Base-by-base conservation (phyloP, 805 yeast species). In the Metschnikowia lachancei region DNA sequence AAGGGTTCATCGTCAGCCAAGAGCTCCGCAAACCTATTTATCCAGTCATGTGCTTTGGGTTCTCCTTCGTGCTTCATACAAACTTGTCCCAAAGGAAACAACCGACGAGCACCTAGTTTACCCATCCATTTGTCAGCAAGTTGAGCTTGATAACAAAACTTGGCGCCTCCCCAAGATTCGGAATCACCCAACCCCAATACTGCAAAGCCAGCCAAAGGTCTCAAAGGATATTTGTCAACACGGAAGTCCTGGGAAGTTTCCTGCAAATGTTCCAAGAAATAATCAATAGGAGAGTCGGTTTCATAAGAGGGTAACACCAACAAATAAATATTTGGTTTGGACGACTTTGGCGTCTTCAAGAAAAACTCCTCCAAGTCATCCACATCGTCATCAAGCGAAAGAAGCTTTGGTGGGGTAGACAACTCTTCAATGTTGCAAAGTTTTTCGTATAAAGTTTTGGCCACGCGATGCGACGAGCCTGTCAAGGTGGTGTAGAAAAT, bases 261-360 rank as follows among this genome's bases (percentile, higher is more conserved):
- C 52, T 80, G 75, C 54, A 90, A 70, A 36, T 87, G 82, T 57
- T 87, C 95, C 46, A 90, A 69, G 63, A 89, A 88, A 60, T 81
- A 91, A 64, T 90, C 97, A 28, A 91, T 75, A 12, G 97, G 97
- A 1, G 95, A 87, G 63, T 90, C 97, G 0, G 91, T 86, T 54
- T 89, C 97, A 61, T 90, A 90, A 0, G 96, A 88, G 1, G 97
- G 97, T 28, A 90, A 70, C 13, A 90, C 87, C 48, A 90, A 53
- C 31, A 91, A 61, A 58, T 88, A 90, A 11, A 88, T 66, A 34
- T 78, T 66, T 45, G 81, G 76, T 11, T 52, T 50, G 22, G 53
- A 59, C 2, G 43, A 24, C 8, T 52, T 51, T 5, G 95, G 95
- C 10, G 81, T 74, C 41, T 76, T 77, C 39, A 87, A 72, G 61